These are phyloP conservation scores for Lachancea sp. DNA, from an alignment of 805 yeast genomes.

Conservation along the genomic window DNA sequence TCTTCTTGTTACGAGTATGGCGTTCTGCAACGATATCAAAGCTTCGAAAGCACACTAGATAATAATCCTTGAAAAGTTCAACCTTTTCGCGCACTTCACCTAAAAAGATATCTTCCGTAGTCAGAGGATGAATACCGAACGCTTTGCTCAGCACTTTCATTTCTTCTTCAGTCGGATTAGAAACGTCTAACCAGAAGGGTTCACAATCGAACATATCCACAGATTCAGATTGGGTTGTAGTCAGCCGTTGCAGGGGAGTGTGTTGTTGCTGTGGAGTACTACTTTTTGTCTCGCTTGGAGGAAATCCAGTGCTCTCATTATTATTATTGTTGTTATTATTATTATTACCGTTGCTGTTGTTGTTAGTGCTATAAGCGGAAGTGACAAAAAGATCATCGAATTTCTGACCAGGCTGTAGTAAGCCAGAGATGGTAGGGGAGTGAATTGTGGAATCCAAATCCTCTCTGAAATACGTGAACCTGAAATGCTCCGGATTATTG, in stretches of 20 bases:
- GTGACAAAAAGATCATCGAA: constrained; percentile 60
- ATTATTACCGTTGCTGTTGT: not conserved
- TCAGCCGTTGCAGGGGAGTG: constrained; percentile 5
- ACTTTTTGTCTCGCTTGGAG: constrained; percentile 10
- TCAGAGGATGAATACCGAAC: constrained; percentile 91
- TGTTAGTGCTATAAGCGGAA: constrained; percentile 28
- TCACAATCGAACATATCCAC: constrained; percentile 36
- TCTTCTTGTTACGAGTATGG: constrained; percentile 44
- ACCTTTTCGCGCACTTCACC: constrained; percentile 96
- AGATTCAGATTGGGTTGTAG: constrained; percentile 12
- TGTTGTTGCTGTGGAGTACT: constrained; percentile 9
- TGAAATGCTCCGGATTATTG: constrained; percentile 48
- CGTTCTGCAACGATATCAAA: constrained; percentile 77
- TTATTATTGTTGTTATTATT: constrained; percentile 1
- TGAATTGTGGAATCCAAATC: constrained; percentile 86
- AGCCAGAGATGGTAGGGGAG: constrained; percentile 80
- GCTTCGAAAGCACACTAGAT: constrained; percentile 82
- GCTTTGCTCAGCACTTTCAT: constrained; percentile 87
- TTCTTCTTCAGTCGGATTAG: constrained; percentile 93
- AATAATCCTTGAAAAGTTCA: constrained; percentile 84
- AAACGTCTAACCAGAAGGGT: constrained; percentile 91
- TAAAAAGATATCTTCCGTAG: constrained; percentile 88
- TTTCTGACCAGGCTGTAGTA: constrained; percentile 54
- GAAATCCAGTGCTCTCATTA: not conserved
- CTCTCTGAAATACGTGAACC: constrained; percentile 91